Percentiles rank a stretch among this genome's conserved stretches.
Evolutionary conservation across 495 filamentous ascomycete species (phyloP).

Genomic region (Aspergillus bertholletiae): DNA sequence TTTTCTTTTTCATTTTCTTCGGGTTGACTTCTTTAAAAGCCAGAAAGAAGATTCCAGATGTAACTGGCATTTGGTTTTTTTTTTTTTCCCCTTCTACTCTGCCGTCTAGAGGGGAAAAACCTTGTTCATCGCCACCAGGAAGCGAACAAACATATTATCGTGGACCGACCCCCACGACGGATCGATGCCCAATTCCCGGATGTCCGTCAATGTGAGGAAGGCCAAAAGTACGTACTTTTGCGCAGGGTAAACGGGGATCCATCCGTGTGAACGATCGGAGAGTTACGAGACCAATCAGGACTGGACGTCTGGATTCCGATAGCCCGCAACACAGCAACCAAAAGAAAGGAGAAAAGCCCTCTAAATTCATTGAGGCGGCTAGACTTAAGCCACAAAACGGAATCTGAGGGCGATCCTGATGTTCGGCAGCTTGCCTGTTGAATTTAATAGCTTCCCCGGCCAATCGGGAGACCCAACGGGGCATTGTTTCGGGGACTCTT

Average conservation of each 20-base stretch:
- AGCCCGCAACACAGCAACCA: not conserved
- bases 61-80: not conserved
- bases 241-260: not conserved
- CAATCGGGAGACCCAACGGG: not conserved
- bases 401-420: not conserved
- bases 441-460: not conserved
- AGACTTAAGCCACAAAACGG: not conserved
- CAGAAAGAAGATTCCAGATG: not conserved
- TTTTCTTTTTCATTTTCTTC: no score
- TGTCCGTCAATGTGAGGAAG: not conserved
- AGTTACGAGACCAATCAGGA: not conserved
- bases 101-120: not conserved
- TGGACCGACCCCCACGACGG: not conserved
- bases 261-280: not conserved
- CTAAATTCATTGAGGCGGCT: not conserved
- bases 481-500: not conserved
- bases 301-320: not conserved
- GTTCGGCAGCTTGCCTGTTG: not conserved
- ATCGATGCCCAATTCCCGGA: not conserved
- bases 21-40: not conserved
- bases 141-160: not conserved
- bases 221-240: not conserved
- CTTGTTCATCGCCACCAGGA: not conserved
- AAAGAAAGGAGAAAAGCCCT: not conserved
- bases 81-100: not conserved